Evolutionary conservation across 164 flowering plant genomes (phyloP).

Genomic region (Macadamia integrifolia): DNA sequence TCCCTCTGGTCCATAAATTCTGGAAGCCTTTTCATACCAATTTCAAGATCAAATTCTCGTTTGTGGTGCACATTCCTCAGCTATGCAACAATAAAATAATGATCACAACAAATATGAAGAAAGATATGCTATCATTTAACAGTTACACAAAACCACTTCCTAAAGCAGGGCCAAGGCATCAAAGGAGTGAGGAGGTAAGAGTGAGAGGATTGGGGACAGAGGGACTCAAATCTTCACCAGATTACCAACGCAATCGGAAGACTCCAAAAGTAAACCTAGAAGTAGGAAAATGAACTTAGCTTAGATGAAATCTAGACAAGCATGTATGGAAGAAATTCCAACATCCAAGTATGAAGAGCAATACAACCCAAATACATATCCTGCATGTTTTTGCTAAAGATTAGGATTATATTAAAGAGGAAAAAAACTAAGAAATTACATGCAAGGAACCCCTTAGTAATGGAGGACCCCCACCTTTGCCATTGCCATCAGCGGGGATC

Average conservation of each 20-base stretch:
- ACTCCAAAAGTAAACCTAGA: constrained; percentile 95
- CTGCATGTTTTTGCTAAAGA: too few species aligned
- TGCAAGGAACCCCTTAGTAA: too few species aligned
- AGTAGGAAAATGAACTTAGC: constrained; percentile 11
- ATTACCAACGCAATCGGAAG: constrained; percentile 98
- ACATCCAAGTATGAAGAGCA: background rate
- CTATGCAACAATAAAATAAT: constrained; percentile 28
- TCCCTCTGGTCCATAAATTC: constrained; percentile 60
- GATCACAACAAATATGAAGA: constrained; percentile 1
- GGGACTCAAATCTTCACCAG: constrained; percentile 43
- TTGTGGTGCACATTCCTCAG: constrained; percentile 61
- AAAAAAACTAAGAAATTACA: too few species aligned
- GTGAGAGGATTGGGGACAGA: background rate
- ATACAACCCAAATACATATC: background rate
- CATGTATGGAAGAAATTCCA: background rate
- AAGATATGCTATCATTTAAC: background rate
- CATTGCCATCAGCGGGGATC: too few species aligned
- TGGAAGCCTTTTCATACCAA: constrained; percentile 47
- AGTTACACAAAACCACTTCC: background rate
- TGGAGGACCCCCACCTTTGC: too few species aligned
- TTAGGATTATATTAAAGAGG: too few species aligned
- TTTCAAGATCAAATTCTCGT: constrained; percentile 72
- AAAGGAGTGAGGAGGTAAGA: too few species aligned
- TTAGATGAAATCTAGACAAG: background rate
- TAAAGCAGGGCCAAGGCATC: background rate